phyloP scores from a whole-genome alignment of 352 stramenopile species.

The Thalassiosira mediterranea region DNA sequence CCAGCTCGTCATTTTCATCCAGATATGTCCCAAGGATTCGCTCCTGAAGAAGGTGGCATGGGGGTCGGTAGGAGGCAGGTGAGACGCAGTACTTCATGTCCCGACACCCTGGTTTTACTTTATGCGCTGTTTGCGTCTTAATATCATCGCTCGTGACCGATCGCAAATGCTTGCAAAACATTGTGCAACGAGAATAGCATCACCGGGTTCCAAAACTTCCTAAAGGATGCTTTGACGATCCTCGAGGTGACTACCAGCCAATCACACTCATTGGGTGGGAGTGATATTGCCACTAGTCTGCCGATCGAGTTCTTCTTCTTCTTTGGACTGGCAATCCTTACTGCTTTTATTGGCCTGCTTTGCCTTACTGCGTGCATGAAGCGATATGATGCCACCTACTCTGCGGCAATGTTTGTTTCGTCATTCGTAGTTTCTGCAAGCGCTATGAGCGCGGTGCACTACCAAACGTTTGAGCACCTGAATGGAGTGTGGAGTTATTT shows the following conservation, averaged over 20 bases:
- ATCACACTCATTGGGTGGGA: slow-evolving; percentile 2
- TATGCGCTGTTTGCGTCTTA: no score
- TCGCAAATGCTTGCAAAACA: no score
- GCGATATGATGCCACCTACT: slow-evolving; percentile 82
- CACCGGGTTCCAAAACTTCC: slow-evolving; percentile 79
- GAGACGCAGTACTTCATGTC: no score
- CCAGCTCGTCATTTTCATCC: slow-evolving; percentile 34
- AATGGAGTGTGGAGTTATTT: slow-evolving; percentile 48
- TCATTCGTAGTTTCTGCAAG: slow-evolving; percentile 75
- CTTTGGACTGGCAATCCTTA: slow-evolving; percentile 48
- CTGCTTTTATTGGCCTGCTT: slow-evolving; percentile 68
- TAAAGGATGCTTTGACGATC: slow-evolving; percentile 79
- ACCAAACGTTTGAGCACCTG: slow-evolving; percentile 73
- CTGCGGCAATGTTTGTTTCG: slow-evolving; percentile 79
- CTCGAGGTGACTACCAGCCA: slow-evolving; percentile 34
- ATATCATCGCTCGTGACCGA: no score
- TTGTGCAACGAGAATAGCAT: no score
- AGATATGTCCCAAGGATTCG: slow-evolving; percentile 24
- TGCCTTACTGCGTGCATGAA: slow-evolving; percentile 82
- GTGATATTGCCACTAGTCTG: slow-evolving; percentile 17
- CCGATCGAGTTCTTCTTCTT: slow-evolving; percentile 54
- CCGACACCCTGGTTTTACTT: no score
- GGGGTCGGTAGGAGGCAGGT: slow-evolving; percentile 73
- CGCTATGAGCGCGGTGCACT: slow-evolving; percentile 75
- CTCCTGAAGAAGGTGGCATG: slow-evolving; percentile 63